These are phyloP conservation scores for Roridomyces roridus DNA, from an alignment of 768 basidiomycete species.

Conservation along the genomic window DNA sequence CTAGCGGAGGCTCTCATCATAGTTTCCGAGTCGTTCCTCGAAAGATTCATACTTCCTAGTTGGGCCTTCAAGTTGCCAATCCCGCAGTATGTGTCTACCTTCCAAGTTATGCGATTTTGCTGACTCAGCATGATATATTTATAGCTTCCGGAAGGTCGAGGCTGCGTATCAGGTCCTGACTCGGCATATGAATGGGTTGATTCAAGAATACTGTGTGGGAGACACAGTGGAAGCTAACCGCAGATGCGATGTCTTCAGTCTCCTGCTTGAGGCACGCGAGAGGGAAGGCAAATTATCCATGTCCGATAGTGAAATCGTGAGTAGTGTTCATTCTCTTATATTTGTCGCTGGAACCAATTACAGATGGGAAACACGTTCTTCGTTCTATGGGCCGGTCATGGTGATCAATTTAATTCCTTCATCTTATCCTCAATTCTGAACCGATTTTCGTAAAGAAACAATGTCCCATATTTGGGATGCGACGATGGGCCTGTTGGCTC, in stretches of 20 bases:
- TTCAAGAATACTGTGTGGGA: conserved; percentile 6
- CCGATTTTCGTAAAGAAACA: conserved; percentile 30
- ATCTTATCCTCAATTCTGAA: neutral
- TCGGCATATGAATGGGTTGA: neutral
- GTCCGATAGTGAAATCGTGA: conserved; percentile 18
- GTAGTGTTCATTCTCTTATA: neutral
- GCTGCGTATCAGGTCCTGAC: neutral
- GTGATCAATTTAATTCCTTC: conserved; percentile 18
- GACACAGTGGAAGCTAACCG: neutral
- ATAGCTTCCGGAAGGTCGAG: conserved; percentile 13
- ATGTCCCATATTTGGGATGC: conserved; percentile 40
- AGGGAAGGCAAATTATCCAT: conserved; percentile 16
- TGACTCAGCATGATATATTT: too few species aligned
- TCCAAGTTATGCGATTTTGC: too few species aligned
- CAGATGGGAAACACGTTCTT: conserved; percentile 40
- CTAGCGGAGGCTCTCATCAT: conserved; percentile 18
- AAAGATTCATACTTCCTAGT: conserved; percentile 16
- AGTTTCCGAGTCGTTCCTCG: conserved; percentile 15
- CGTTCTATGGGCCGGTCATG: conserved; percentile 47
- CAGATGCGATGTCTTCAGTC: conserved; percentile 21
- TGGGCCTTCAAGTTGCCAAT: conserved; percentile 21
- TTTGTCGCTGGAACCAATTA: neutral
- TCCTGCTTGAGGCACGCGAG: conserved; percentile 24
- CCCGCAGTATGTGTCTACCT: neutral
- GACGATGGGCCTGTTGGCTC: conserved; percentile 37